phyloP scores from a whole-genome alignment of 495 filamentous ascomycete genomes.

The Penicillium silybi region DNA sequence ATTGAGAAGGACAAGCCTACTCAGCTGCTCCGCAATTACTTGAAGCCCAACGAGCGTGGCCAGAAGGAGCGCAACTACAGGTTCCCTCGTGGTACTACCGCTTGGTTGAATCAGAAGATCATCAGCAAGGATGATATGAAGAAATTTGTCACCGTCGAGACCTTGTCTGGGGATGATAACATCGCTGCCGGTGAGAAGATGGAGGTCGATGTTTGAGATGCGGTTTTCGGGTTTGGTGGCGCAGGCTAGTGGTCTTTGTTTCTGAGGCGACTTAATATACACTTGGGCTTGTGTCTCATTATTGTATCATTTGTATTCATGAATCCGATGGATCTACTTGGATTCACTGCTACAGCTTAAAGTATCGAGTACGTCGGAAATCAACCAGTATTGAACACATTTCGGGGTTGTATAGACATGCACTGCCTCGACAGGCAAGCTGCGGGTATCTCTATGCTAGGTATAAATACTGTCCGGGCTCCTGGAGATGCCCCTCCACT shows the following conservation, averaged over 20 bases:
- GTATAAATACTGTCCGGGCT: not conserved
- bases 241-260: constrained; percentile 13
- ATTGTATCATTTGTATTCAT: constrained; percentile 4
- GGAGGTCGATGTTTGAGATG: constrained; percentile 77
- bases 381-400: not conserved
- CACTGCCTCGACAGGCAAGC: not conserved
- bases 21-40: constrained; percentile 81
- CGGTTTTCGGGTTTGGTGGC: not conserved
- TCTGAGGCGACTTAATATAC: constrained; percentile 18
- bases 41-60: constrained; percentile 87
- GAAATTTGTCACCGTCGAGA: constrained; percentile 91
- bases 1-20: constrained; percentile 89
- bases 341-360: not conserved
- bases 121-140: constrained; percentile 89
- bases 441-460: not conserved
- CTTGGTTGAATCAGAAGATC: constrained; percentile 87
- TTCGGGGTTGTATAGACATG: not conserved
- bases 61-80: constrained; percentile 90
- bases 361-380: not conserved
- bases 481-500: not conserved
- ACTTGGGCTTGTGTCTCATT: constrained; percentile 10
- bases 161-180: constrained; percentile 59
- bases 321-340: no score
- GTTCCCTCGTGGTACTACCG: constrained; percentile 86
- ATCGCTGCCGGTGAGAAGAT: constrained; percentile 74